phyloP scores from a whole-genome alignment of 2,329 filamentous ascomycete species.

The Penicillium carneum region DNA sequence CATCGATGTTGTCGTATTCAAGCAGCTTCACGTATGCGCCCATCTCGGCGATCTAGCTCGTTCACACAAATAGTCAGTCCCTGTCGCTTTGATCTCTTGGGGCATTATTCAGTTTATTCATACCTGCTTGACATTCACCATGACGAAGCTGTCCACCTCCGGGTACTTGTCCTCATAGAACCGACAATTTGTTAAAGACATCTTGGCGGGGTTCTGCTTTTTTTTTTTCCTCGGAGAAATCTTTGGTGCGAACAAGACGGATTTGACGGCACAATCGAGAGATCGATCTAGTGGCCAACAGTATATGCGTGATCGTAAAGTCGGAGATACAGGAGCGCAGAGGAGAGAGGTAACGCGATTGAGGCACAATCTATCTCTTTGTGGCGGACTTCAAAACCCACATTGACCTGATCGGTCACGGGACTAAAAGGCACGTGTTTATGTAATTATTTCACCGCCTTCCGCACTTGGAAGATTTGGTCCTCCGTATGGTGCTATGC shows the following conservation, averaged over 20 bases:
- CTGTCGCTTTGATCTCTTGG: neutral
- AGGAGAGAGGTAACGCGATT: conserved; percentile 28
- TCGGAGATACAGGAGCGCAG: conserved; percentile 18
- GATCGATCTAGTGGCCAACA: conserved; percentile 18
- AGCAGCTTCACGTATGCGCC: conserved; percentile 99
- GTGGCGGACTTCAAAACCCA: conserved; percentile 52
- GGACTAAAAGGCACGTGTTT: conserved; percentile 21
- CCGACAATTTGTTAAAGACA: conserved; percentile 95
- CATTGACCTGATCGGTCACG: conserved; percentile 35
- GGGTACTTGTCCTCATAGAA: conserved; percentile 98
- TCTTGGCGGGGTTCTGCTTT: conserved; percentile 65
- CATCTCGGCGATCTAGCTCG: conserved; percentile 91
- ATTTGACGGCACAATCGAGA: conserved; percentile 25
- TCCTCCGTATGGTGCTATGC: too few species aligned
- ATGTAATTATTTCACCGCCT: conserved; percentile 7
- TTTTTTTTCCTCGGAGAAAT: conserved; percentile 30
- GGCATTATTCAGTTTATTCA: conserved; percentile 16
- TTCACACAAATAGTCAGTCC: conserved; percentile 27
- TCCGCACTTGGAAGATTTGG: neutral
- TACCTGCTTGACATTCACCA: conserved; percentile 99
- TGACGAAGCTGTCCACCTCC: conserved; percentile 99
- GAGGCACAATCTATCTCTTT: conserved; percentile 46
- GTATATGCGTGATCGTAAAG: conserved; percentile 23
- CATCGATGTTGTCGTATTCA: conserved; percentile 99
- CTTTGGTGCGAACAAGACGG: conserved; percentile 18